Evolutionary conservation across 148 eudicot genomes (phyloP), one percentile per base, ranked within the genome.

Genomic region (Vaccinium myrtillus): DNA sequence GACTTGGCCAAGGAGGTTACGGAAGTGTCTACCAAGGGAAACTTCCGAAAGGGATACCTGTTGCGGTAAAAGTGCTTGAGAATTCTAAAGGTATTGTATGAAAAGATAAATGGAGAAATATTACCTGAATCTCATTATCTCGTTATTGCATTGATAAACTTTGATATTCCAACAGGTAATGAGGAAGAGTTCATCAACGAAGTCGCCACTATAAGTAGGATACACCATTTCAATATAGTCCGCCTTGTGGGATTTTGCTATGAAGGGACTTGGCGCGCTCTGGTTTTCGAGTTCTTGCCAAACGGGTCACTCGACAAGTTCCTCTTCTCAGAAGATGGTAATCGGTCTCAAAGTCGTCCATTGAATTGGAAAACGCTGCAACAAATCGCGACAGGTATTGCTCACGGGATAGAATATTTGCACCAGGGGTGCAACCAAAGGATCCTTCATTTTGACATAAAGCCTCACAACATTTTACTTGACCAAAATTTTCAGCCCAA

Each of bases 11-110:
- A 14, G 75, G 75, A 70, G 75, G 75, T 70, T 70, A 9, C 5
- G 75, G 75, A 70, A 70, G 75, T 30, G 75, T 70, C 75, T 70
- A 70, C 75, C 75, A 70, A 70, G 75, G 75, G 75, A 70, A 70
- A 70, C 75, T 70, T 32, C 46, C 21, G 6, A 70, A 70, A 14
- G 75, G 75, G 8, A 12, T 70, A 70, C 75, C 46, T 2, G 75
- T 70, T 70, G 75, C 75, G 1, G 75, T 70, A 30, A 70, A 70
- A 70, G 39, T 70, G 48, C 75, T 70, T 32, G 46, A 70, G 75
- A 30, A 32, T 27, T 70, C 75, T 32, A 27, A 70, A 30, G 46
- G 70, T 63, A 19, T 5, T 63, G 70, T 5, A 1, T 21, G 23
- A 9, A 21, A n/a, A 53, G 14, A 9, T 9, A 53, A 53, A 53